Evolutionary conservation across 176 grass and related monocot species (phyloP), one percentile per base, ranked within the genome.

Genomic region (Carex cristatella): DNA sequence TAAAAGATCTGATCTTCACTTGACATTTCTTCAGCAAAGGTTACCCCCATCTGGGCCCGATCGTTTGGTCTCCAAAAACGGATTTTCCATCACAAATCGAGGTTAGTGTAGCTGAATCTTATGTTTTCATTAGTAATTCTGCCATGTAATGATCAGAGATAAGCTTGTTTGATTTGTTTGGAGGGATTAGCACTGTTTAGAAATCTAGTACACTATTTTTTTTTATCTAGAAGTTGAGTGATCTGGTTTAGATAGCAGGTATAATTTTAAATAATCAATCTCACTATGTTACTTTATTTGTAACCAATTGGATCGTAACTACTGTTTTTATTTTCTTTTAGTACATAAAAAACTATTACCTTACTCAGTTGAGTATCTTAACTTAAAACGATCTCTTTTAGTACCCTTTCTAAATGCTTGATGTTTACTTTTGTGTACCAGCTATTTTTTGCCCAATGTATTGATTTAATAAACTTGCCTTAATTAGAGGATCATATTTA

Each of bases 1-100:
- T 65, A 54, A 65, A 83, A 64, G 80, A 83, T 83, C 63, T 61
- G 81, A 83, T 69, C 81, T 55, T 40, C 40, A 63, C 54, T 81
- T 81, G 56, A 11, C 27, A 77, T 83, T 67, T 40, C 38, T 82
- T 82, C 42, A 65, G 9, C 16, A 49, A 67, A 53, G 38, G 18
- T 75, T 30, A 10, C 42, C 2, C 37, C 16, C 48, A 55, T 76
- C 23, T 76, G n/a, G 23, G 5, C 16, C 73, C 10, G 81, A 67
- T 56, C 32, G 61, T 61, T 82, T 67, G 42, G 23, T 9, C 32
- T 65, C 31, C 32, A 40, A 60, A 80, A 60, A 37, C 58, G 19
- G 27, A 18, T 1, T 40, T 62, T 62, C 53, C 37, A 32, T 37
- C 3, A 7, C 38, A 32, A 69, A 16, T 68, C 11, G 27, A 69